Evolutionary conservation across 148 eudicot species (phyloP).

Genomic region (Rhododendron mucronatum): DNA sequence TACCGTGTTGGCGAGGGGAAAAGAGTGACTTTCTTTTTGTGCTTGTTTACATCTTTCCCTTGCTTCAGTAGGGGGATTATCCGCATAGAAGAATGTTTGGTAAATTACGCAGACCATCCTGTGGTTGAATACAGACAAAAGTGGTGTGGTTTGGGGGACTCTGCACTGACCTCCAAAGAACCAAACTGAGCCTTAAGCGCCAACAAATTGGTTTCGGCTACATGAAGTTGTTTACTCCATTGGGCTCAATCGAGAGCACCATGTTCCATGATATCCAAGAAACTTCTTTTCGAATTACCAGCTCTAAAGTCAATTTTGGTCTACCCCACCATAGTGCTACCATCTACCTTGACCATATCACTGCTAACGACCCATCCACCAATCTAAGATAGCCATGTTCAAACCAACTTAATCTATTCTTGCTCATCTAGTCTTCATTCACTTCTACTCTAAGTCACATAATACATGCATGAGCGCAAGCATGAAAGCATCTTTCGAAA

Average conservation of each 20-base stretch:
- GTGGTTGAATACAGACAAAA: not conserved
- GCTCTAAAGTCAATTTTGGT: not conserved
- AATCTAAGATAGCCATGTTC: not conserved
- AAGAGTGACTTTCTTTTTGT: not conserved
- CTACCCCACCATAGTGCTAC: not conserved
- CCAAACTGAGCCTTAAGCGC: not conserved
- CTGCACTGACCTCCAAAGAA: not conserved
- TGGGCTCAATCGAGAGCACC: not conserved
- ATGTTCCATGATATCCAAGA: not conserved
- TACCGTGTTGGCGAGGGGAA: not conserved
- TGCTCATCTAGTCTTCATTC: not conserved
- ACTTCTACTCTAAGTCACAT: not conserved
- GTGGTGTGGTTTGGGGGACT: not conserved
- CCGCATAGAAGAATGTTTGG: not conserved
- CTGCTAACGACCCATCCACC: not conserved
- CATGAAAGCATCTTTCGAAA: not conserved
- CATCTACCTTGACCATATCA: not conserved
- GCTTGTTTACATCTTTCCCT: not conserved
- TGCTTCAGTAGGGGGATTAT: not conserved
- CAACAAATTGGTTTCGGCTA: not conserved
- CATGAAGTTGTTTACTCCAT: not conserved
- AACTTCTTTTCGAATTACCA: not conserved
- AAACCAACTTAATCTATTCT: not conserved
- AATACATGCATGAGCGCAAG: not conserved
- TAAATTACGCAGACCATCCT: not conserved